Evolutionary conservation across 257 asterid species (phyloP), one percentile per base, ranked within the genome.

Genomic region (Solanum sitiens): DNA sequence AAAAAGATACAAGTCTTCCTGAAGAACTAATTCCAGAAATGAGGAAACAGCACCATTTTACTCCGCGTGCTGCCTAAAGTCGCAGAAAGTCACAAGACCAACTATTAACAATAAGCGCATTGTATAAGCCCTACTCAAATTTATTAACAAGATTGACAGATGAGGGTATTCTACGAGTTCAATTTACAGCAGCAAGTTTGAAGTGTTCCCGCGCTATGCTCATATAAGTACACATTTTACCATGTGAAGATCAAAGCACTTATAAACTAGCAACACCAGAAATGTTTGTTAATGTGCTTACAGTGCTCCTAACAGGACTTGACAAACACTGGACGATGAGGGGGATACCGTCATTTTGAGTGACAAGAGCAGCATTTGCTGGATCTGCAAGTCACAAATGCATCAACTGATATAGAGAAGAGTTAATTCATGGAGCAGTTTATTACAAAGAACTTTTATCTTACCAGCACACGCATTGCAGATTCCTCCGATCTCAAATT

Each of bases 271-370:
- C 9, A 23, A 76, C 2, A n/a, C 83, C 61, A 77, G 8, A 39
- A 77, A 9, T n/a, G 84, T 42, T 40, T 76, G 12, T 74, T 75
- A 7, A 79, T 15, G 40, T 40, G 47, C 65, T 92, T 94, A 97
- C 98, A 93, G 97, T 97, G 94, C 91, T 95, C 90, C 92, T 89
- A 90, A 97, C 99, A 61, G 95, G 98, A 85, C 98, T 97, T 32
- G 98, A 97, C 88, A 97, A 91, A 90, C 99, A 95, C 67, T 94
- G 96, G 89, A 95, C 91, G 90, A 97, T 88, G 37, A 94, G 96
- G 83, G 98, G 96, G 86, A 95, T 90, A 75, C 99, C 98, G 40
- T 88, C 98, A 65, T 91, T 91, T 86, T 93, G 95, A 90, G 91
- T 83, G 88, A 95, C 85, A 84, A 95, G 95, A 45, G 94, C 94